These are phyloP conservation scores for Exophiala aquamarina DNA, from an alignment of 2,329 filamentous ascomycete genomes.

Conservation along the genomic window DNA sequence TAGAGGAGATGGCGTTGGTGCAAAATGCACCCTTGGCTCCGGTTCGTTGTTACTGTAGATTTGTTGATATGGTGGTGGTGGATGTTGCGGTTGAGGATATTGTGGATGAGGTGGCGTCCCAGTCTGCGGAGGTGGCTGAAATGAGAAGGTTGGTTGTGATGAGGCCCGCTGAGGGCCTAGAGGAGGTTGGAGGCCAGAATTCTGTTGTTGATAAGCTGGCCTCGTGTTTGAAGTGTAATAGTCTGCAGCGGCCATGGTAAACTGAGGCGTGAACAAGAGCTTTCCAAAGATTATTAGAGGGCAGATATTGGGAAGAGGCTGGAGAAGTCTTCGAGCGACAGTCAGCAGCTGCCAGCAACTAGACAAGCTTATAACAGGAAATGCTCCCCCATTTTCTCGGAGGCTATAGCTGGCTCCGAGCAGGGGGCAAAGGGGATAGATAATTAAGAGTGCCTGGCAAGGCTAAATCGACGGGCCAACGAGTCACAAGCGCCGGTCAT, in stretches of 20 bases:
- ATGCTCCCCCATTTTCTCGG: conserved; percentile 5
- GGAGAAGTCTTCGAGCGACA: too few relatives aligned
- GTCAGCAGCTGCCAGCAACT: neutral
- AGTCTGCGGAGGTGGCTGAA: conserved; percentile 8
- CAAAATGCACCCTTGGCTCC: conserved; percentile 24
- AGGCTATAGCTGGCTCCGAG: too few relatives aligned
- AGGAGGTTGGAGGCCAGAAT: conserved; percentile 11
- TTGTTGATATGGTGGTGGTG: conserved; percentile 25
- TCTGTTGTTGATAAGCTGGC: conserved; percentile 16
- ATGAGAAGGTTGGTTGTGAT: conserved; percentile 13
- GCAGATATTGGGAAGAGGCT: conserved; percentile 1
- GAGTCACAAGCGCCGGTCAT: too few relatives aligned
- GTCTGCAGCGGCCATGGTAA: conserved; percentile 28
- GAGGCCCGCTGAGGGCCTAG: conserved; percentile 14
- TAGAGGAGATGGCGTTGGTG: conserved; percentile 6
- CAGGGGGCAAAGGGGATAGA: neutral
- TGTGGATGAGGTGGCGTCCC: conserved; percentile 3
- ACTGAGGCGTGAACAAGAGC: neutral
- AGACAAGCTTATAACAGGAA: conserved; percentile 12
- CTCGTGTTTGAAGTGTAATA: conserved; percentile 21
- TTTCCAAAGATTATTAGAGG: neutral
- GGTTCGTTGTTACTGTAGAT: conserved; percentile 12
- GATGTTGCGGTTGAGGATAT: conserved; percentile 14
- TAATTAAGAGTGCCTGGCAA: conserved; percentile 18
- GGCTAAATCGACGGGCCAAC: conserved; percentile 11